phyloP scores from a whole-genome alignment of 805 yeast species.

The Hanseniaspora jakobsenii region DNA sequence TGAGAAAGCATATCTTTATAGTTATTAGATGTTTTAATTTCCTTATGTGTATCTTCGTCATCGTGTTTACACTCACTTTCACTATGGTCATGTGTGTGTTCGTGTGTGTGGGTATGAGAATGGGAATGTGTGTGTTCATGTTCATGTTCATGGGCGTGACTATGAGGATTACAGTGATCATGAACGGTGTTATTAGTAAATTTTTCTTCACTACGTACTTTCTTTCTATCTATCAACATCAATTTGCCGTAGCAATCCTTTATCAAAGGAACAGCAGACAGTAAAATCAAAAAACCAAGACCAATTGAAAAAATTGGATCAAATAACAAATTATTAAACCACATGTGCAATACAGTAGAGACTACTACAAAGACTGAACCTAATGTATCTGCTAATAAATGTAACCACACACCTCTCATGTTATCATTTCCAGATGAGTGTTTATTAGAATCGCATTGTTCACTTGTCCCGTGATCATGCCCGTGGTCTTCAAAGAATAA shows the following conservation, averaged over 20 bases:
- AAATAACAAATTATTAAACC: slow-evolving; percentile 57
- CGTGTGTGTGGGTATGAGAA: slow-evolving; percentile 23
- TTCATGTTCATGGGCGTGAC: too few species aligned
- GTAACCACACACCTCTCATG: slow-evolving; percentile 89
- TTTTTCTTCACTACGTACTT: background rate
- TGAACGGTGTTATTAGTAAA: slow-evolving; percentile 6
- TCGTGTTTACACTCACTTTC: slow-evolving; percentile 22
- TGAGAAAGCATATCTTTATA: slow-evolving; percentile 57
- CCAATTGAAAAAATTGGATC: slow-evolving; percentile 88
- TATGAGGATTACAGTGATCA: slow-evolving; percentile 22
- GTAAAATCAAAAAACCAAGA: slow-evolving; percentile 67
- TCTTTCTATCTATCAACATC: slow-evolving; percentile 30
- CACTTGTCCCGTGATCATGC: slow-evolving; percentile 24
- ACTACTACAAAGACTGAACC: slow-evolving; percentile 97
- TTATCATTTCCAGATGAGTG: slow-evolving; percentile 37
- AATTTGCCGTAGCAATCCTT: slow-evolving; percentile 57
- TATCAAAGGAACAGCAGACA: slow-evolving; percentile 74
- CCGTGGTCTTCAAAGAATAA: slow-evolving; percentile 89
- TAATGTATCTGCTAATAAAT: slow-evolving; percentile 85
- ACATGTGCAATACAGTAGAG: slow-evolving; percentile 65
- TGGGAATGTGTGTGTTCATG: slow-evolving; percentile 35
- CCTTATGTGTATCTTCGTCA: slow-evolving; percentile 28
- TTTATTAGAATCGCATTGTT: slow-evolving; percentile 21
- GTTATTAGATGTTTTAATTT: slow-evolving; percentile 27
- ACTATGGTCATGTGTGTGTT: slow-evolving; percentile 27